These are phyloP conservation scores for Candida sanyaensis DNA, from an alignment of 1,139 yeast genomes.

Conservation along the genomic window DNA sequence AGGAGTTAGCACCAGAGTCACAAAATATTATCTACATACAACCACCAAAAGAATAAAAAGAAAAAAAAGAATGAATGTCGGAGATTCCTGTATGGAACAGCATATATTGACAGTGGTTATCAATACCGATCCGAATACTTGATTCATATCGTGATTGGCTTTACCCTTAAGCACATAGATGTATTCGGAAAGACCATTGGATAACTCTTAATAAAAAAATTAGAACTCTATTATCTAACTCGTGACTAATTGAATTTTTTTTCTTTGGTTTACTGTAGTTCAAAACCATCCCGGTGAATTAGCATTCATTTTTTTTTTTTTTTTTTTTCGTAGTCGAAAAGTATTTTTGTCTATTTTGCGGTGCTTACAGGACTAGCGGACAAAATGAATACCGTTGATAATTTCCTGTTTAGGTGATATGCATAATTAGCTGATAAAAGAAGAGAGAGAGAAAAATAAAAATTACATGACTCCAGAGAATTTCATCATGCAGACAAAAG, in stretches of 20 bases:
- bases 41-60: too few relatives aligned
- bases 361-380: background rate
- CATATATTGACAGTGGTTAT: too few relatives aligned
- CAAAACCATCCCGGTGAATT: background rate
- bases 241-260: background rate
- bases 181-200: too few relatives aligned
- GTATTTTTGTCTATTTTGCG: too few relatives aligned
- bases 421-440: too few relatives aligned
- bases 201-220: background rate
- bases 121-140: too few relatives aligned
- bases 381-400: background rate
- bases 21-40: background rate
- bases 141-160: too few relatives aligned
- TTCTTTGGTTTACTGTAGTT: background rate
- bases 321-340: background rate
- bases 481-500: background rate
- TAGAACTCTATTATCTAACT: background rate
- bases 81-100: background rate
- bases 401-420: conserved; percentile 1
- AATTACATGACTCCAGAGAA: background rate
- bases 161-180: too few relatives aligned
- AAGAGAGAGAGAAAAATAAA: background rate
- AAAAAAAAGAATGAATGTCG: background rate
- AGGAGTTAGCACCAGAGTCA: background rate
- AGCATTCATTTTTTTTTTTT: background rate